Base-by-base conservation (phyloP, 2,329 filamentous ascomycete species). In the Penicillium sp. region DNA sequence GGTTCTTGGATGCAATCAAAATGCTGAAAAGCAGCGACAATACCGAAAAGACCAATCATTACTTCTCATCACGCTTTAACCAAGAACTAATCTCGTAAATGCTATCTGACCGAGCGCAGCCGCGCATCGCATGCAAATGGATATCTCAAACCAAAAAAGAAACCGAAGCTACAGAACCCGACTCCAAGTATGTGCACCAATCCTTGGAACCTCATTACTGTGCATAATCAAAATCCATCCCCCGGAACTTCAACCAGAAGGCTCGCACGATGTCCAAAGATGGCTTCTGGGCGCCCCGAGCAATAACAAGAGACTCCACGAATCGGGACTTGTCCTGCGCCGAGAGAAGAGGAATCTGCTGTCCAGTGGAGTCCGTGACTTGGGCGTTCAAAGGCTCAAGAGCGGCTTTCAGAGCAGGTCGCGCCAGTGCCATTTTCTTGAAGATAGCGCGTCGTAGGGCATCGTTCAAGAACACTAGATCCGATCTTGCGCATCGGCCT, bases 241-340 rank as follows among this genome's bases (percentile, higher is more conserved):
- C 76, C 21, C 74, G 71, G 56, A 75, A 78, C 50, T 72, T 71
- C 21, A 78, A 57, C 76, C 76, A 79, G 53, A 78, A 77, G 2
- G 71, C 60, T 29, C 70, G 72, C 16, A 74, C 71, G 53, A 76
- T 55, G 34, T 75, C 68, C 48, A 68, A 65, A 5, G 76, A 77
- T 32, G 68, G 69, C 43, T 70, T 48, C 50, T 61, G 65, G 22
- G 67, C 66, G 39, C 75, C 75, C 48, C 76, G 65, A 24, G 75
- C 68, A 40, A 67, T 63, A 21, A 74, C 58, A 4, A 78, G 59
- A 21, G 72, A 72, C 4, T 72, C 68, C 47, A 78, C 54, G 53
- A 79, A 77, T 22, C 73, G 67, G 32, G 74, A 72, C 41, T 73
- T 68, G 24, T 75, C 74, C 43, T 74, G 70, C 13, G 64, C 56